Conservation (phyloP, 2,329 filamentous ascomycete species). For the Fusarium sp. region DNA sequence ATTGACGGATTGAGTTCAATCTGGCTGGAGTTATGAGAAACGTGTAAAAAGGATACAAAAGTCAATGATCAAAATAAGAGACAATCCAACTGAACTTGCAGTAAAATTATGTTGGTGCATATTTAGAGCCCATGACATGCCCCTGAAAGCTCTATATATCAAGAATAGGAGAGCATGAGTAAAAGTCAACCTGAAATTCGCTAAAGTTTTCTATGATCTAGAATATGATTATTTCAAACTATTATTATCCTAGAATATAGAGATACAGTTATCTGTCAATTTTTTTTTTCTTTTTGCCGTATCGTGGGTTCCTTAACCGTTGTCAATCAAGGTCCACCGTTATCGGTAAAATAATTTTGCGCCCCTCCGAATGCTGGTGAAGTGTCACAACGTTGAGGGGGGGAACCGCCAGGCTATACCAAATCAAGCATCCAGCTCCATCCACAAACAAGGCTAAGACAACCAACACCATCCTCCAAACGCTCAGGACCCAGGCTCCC, state of each 20-base stretch:
- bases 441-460: conserved; percentile 37
- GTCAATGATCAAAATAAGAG: conserved; percentile 15
- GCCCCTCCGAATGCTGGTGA: conserved; percentile 7
- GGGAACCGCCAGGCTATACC: conserved; percentile 40
- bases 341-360: conserved; percentile 38
- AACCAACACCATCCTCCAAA: conserved; percentile 42
- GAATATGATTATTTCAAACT: too few relatives aligned
- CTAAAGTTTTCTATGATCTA: too few relatives aligned
- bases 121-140: background rate
- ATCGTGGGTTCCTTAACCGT: background rate
- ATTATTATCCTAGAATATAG: background rate
- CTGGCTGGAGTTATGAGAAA: conserved; percentile 9
- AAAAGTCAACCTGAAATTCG: too few relatives aligned
- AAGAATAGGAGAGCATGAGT: too few relatives aligned
- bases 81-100: background rate
- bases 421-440: conserved; percentile 44
- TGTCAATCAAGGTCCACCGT: background rate
- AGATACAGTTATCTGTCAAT: background rate
- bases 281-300: background rate
- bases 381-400: conserved; percentile 32
- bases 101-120: background rate
- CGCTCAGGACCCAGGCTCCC: conserved; percentile 40
- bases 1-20: conserved; percentile 16
- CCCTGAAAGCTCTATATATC: background rate
- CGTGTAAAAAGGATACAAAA: conserved; percentile 28